These are phyloP conservation scores for Leccinum arenicola DNA, from an alignment of 768 basidiomycete species.

Conservation along the genomic window DNA sequence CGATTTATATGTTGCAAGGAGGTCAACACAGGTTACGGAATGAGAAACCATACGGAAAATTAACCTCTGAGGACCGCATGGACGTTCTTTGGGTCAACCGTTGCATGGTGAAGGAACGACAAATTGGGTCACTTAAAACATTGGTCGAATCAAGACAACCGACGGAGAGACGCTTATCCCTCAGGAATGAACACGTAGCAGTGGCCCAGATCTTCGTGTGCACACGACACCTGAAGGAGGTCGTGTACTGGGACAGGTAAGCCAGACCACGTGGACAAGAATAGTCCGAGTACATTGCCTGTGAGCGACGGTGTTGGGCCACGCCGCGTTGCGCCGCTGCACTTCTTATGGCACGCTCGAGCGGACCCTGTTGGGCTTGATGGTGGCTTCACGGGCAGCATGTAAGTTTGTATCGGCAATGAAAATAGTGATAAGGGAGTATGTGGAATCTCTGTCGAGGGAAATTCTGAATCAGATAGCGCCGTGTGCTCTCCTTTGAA, in stretches of 20 bases:
- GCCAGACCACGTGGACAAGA: neutral
- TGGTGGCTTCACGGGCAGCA: neutral
- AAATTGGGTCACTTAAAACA: neutral
- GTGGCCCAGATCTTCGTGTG: neutral
- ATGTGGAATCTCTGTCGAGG: neutral
- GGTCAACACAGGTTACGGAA: neutral
- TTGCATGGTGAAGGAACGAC: neutral
- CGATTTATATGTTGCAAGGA: slow-evolving; percentile 14
- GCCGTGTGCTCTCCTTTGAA: neutral
- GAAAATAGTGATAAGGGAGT: neutral
- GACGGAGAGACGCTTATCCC: neutral
- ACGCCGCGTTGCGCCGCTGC: neutral
- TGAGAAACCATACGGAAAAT: neutral
- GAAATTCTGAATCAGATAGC: neutral
- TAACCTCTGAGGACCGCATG: neutral
- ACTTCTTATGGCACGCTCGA: neutral
- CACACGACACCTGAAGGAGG: neutral
- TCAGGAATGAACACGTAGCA: neutral
- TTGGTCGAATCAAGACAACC: neutral
- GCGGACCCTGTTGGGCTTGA: neutral
- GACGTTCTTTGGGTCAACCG: neutral
- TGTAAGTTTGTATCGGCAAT: neutral
- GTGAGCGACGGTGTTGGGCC: neutral
- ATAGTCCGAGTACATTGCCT: neutral
- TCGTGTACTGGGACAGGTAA: neutral